Evolutionary conservation across 805 yeast genomes (phyloP), one percentile per base, ranked within the genome.

Genomic region (Yarrowia sp.): DNA sequence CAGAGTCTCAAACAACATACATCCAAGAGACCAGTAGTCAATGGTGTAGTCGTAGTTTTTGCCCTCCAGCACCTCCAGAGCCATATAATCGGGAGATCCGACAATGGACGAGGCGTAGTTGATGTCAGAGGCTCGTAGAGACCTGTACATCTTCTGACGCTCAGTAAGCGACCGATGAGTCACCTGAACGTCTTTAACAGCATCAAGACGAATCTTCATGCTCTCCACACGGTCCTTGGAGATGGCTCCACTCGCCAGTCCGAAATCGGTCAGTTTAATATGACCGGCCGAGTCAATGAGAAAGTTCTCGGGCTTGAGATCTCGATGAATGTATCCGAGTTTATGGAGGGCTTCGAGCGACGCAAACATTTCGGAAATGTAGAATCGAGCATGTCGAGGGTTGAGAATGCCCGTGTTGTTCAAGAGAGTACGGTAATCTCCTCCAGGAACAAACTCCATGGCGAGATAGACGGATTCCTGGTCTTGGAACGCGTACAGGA

Each of bases 401-500:
- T 90, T 89, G 70, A 95, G 79, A 66, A 89, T 89, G 39, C 97
- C 97, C 6, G 98, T 93, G 74, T 92, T 93, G 75, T 92, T 92
- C 69, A 95, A 83, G 67, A 95, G 78, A 0, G 99, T 95, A 74
- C 99, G 86, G 79, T 90, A 95, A 74, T 95, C 99, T 64, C 99
- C 99, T 66, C 99, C 99, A 8, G 99, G 98, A n/a, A 95, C 99
- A 76, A 90, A 95, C 75, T 95, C 99, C 99, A 95, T 95, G 1
- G 99, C 99, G 72, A 95, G 80, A 71, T 90, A 95, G 35, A 95
- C 89, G 72, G 89, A 89, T 67, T 89, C 92, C 0, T 87, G 76
- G 76, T 95, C 98, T 76, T 95, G 99, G 78, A 95, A 95, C 1
- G 98, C 97, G 74, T 95, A 95, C 66, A 91, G 81, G 60, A 95